Percentiles rank a stretch among this genome's conserved stretches.
These are phyloP conservation scores for Candida boidinii DNA, from an alignment of 805 yeast genomes.

Conservation along the genomic window DNA sequence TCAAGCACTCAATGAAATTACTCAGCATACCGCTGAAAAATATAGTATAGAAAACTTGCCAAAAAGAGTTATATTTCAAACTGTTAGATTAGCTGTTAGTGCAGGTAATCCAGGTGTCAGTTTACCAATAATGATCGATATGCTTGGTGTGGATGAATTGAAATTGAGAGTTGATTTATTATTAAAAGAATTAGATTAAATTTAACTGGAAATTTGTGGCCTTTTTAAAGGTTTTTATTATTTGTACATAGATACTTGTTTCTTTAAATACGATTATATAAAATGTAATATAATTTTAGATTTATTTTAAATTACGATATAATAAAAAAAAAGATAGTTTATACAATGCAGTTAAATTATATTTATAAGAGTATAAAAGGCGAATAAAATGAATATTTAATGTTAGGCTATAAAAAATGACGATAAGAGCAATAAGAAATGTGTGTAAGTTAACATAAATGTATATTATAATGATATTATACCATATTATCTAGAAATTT, in stretches of 20 bases:
- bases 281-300: too few species aligned
- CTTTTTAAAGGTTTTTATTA: neutral
- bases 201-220: neutral
- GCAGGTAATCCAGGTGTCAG: constrained; percentile 67
- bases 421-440: too few species aligned
- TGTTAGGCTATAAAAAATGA: neutral
- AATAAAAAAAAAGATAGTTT: neutral
- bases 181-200: neutral
- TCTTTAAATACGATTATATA: too few species aligned
- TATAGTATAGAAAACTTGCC: neutral
- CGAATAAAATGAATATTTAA: too few species aligned
- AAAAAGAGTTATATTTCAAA: constrained; percentile 38
- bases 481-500: constrained; percentile 54
- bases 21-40: neutral
- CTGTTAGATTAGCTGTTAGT: constrained; percentile 59
- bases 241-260: neutral
- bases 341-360: too few species aligned
- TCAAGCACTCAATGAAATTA: too few species aligned
- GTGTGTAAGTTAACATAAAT: neutral
- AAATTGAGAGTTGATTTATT: constrained; percentile 1
- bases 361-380: too few species aligned
- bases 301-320: neutral
- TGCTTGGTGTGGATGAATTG: constrained; percentile 41
- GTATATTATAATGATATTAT: constrained; percentile 5
- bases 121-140: constrained; percentile 44